Percentiles rank a stretch among this genome's conserved stretches.
These are phyloP conservation scores for Fusarium armeniacum DNA, from an alignment of 2,329 filamentous ascomycete genomes.

Conservation along the genomic window DNA sequence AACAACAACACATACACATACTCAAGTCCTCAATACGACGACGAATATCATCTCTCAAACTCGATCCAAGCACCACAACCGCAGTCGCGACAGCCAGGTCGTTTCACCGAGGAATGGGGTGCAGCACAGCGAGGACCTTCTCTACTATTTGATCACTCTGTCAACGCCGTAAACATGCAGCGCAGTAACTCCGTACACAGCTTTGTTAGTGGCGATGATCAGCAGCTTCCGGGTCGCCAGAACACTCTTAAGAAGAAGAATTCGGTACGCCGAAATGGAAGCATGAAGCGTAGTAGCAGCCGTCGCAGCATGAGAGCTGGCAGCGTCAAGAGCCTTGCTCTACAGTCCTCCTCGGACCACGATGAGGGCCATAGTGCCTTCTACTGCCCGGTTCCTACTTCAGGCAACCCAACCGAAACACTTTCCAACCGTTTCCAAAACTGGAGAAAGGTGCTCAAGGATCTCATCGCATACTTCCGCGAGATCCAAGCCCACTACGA, in stretches of 20 bases:
- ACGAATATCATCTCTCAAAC: slow-evolving; percentile 35
- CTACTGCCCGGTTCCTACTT: slow-evolving; percentile 88
- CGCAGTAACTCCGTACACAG: slow-evolving; percentile 73
- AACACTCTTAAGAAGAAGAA: slow-evolving; percentile 92
- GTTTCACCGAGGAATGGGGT: slow-evolving; percentile 80
- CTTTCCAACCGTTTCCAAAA: slow-evolving; percentile 91
- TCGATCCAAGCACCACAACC: slow-evolving; percentile 41
- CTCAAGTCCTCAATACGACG: slow-evolving; percentile 40
- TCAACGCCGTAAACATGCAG: slow-evolving; percentile 62
- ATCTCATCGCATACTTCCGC: slow-evolving; percentile 92
- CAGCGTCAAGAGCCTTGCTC: slow-evolving; percentile 83
- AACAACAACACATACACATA: slow-evolving; percentile 43
- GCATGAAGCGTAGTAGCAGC: slow-evolving; percentile 84
- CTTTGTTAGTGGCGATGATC: slow-evolving; percentile 63
- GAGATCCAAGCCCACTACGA: slow-evolving; percentile 94
- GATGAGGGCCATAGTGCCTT: slow-evolving; percentile 87
- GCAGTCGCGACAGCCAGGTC: slow-evolving; percentile 56
- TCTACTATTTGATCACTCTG: slow-evolving; percentile 65
- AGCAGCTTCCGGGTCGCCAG: slow-evolving; percentile 60
- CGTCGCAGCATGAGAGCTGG: slow-evolving; percentile 86
- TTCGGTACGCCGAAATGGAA: slow-evolving; percentile 80
- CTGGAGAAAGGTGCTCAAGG: slow-evolving; percentile 97
- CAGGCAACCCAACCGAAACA: slow-evolving; percentile 87
- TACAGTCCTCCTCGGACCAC: slow-evolving; percentile 77
- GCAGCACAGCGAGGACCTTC: slow-evolving; percentile 76